These are phyloP conservation scores for Phytophthora pluvialis DNA, from an alignment of 352 stramenopile genomes.

Conservation along the genomic window DNA sequence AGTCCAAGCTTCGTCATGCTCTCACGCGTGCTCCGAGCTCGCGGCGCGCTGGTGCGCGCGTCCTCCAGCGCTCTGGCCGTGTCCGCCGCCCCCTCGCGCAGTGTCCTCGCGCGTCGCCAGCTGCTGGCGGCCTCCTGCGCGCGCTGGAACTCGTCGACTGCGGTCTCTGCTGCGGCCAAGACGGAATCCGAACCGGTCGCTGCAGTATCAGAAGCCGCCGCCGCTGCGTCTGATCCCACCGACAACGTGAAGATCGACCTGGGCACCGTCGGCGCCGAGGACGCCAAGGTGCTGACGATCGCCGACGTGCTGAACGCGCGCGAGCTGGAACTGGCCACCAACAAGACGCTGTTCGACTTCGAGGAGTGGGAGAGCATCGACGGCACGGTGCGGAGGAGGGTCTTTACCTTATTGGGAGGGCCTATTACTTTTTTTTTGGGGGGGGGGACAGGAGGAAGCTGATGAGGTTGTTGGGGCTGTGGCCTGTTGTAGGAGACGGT, in stretches of 20 bases:
- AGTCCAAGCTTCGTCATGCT: conserved; percentile 12
- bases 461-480: conserved; percentile 2
- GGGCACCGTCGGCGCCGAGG: conserved; percentile 62
- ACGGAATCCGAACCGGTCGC: conserved; percentile 10
- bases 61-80: conserved; percentile 14
- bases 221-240: conserved; percentile 14
- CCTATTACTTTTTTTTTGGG: background rate
- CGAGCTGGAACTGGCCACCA: conserved; percentile 56
- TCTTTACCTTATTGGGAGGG: background rate
- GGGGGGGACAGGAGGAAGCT: background rate
- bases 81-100: conserved; percentile 3
- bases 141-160: conserved; percentile 33
- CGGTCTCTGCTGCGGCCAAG: background rate
- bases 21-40: conserved; percentile 26
- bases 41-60: conserved; percentile 20
- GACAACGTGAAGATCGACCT: conserved; percentile 58
- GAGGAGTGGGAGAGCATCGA: conserved; percentile 83
- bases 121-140: conserved; percentile 21
- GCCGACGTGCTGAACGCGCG: conserved; percentile 70
- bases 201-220: conserved; percentile 9
- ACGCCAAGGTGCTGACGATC: conserved; percentile 74
- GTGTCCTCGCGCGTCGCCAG: conserved; percentile 17
- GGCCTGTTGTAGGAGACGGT: conserved; percentile 62
- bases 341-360: conserved; percentile 50
- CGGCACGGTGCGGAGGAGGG: conserved; percentile 47